Evolutionary conservation across 345 rosid species (phyloP), one percentile per base, ranked within the genome.

Genomic region (Chamaenerion angustifolium): DNA sequence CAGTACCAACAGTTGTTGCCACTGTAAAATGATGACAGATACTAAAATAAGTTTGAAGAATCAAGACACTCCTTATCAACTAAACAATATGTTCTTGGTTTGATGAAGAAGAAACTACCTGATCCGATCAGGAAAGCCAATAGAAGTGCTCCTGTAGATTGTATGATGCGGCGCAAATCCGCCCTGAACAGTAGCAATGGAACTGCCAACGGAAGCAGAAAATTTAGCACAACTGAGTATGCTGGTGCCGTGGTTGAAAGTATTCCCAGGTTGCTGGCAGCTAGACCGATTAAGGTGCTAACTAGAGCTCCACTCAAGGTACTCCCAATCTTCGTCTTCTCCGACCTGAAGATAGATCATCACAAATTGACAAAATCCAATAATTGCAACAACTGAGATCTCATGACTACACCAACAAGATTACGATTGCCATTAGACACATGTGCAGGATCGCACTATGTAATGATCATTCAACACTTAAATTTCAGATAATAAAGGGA

Each of bases 141-240:
- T 19, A 89, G 78, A 55, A 89, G 66, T 10, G 59, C 68, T 16
- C 95, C 97, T 7, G 90, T 81, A 4, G 85, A 80, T 52, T 50
- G 55, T 10, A 89, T 35, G 10, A 83, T 71, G 2, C 75, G 75
- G 19, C 81, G 79, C 57, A 83, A 61, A 70, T 85, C 90, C 6
- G 97, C 95, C 72, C 90, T 77, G 49, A 85, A 85, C 64, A 85
- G 48, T 40, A 89, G 63, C 60, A 83, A 63, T 18, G 97, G 82
- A 49, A 85, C 68, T 17, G 90, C 62, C 50, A 80, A 67, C 0
- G 97, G 97, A 27, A 85, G 70, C 18, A 89, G 80, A 19, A 66
- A 89, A 69, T 75, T 70, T 66, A 81, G 49, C 44, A 83, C 84
- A 47, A 70, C 57, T 0, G 77, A 68, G 68, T 79, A 82, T 46